Conservation (phyloP, 148 eudicot genomes). For the Arctostaphylos glauca region DNA sequence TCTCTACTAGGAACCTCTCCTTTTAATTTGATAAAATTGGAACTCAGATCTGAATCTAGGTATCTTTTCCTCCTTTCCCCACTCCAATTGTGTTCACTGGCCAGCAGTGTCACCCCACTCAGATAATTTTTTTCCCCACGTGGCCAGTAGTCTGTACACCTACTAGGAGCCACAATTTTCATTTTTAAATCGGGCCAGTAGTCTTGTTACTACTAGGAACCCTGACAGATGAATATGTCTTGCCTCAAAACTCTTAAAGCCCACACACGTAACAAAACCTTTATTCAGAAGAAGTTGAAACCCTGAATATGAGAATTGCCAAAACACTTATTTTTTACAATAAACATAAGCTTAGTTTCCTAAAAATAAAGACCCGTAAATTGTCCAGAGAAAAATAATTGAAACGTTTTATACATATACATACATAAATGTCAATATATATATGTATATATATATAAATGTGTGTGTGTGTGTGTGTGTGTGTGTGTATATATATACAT, state of each 20-base stretch:
- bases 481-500: too few relatives aligned
- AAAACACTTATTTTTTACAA: background rate
- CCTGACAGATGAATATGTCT: background rate
- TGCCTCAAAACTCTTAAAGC: background rate
- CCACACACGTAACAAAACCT: background rate
- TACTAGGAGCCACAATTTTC: slow-evolving; percentile 3
- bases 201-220: background rate
- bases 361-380: background rate
- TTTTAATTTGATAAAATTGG: background rate
- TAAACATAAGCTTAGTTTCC: background rate
- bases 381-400: background rate
- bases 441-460: too few relatives aligned
- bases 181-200: background rate
- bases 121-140: background rate
- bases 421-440: background rate
- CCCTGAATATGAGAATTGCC: background rate
- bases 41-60: background rate
- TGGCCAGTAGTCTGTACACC: background rate
- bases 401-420: background rate
- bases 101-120: background rate
- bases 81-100: background rate
- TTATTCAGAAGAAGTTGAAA: background rate
- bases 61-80: background rate
- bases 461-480: too few relatives aligned
- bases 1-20: background rate